Conservation (phyloP, 495 filamentous ascomycete species). For the Chaetomium tenue region DNA sequence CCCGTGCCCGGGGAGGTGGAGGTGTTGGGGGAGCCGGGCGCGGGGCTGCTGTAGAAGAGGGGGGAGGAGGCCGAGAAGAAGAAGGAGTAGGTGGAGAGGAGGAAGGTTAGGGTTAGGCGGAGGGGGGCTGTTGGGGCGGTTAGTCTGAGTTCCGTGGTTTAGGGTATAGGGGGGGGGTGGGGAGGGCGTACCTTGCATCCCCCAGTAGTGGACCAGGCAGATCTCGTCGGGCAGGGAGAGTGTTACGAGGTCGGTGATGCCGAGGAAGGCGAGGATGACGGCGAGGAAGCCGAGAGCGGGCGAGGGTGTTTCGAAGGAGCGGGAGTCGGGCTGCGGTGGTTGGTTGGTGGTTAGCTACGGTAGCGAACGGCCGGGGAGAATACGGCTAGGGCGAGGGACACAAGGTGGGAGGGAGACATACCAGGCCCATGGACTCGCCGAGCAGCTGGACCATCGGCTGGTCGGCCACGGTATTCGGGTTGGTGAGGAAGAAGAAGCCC, state of each 20-base stretch:
- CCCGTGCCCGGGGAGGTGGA: neutral
- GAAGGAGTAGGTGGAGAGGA: conserved; percentile 45
- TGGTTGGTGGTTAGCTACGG: conserved; percentile 5
- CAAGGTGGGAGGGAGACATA: conserved; percentile 39
- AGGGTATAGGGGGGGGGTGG: neutral
- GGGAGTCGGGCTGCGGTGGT: conserved; percentile 42
- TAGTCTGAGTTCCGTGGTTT: neutral
- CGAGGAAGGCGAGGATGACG: conserved; percentile 63
- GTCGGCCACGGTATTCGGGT: conserved; percentile 66
- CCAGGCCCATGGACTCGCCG: conserved; percentile 77
- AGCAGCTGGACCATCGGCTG: conserved; percentile 80
- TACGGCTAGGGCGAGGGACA: no score
- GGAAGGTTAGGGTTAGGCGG: conserved; percentile 66
- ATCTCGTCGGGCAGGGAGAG: conserved; percentile 71
- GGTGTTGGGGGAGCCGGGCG: conserved; percentile 1
- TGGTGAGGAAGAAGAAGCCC: conserved; percentile 76
- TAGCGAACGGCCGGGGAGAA: neutral
- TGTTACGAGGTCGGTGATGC: conserved; percentile 70
- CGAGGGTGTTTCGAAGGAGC: conserved; percentile 60
- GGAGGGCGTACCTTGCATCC: conserved; percentile 50
- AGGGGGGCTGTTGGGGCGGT: conserved; percentile 49
- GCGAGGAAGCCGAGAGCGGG: conserved; percentile 70
- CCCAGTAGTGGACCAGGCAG: conserved; percentile 60
- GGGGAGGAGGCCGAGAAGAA: conserved; percentile 47
- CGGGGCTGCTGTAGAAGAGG: conserved; percentile 35